A percentile compares a stretch with the other conserved stretches of the same genome.
Conservation (phyloP, 1,139 yeast species). For the Arxiozyma bovina region DNA sequence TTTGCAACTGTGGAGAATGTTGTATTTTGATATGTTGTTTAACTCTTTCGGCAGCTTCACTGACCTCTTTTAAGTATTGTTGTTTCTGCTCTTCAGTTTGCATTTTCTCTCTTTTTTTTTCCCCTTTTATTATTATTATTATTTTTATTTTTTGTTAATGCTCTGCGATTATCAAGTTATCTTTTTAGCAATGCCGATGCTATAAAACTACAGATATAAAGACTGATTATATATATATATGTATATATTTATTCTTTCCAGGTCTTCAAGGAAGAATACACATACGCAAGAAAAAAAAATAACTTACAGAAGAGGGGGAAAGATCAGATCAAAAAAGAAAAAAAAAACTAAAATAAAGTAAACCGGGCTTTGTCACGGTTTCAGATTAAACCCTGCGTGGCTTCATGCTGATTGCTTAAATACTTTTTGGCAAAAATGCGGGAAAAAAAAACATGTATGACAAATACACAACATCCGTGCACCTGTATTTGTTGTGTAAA, state of each 20-base stretch:
- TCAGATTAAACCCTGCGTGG: too few relatives aligned
- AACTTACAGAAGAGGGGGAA: too few relatives aligned
- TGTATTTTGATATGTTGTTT: slow-evolving; percentile 12
- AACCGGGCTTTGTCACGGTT: too few relatives aligned
- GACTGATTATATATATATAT: too few relatives aligned
- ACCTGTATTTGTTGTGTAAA: not conserved
- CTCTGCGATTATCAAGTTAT: too few relatives aligned
- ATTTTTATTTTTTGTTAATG: not conserved
- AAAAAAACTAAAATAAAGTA: not conserved
- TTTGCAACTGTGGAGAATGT: slow-evolving; percentile 6
- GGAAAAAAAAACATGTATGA: not conserved
- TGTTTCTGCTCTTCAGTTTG: slow-evolving; percentile 8
- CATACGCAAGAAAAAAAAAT: too few relatives aligned
- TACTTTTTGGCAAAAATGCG: not conserved
- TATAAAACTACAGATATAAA: too few relatives aligned
- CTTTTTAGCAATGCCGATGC: too few relatives aligned
- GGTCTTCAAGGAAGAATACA: too few relatives aligned
- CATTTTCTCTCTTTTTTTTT: not conserved
- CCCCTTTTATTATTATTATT: not conserved
- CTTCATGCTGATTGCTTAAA: not conserved
- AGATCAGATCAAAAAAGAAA: too few relatives aligned
- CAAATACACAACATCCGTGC: slow-evolving; percentile 1
- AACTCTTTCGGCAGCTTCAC: slow-evolving; percentile 9
- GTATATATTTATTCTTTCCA: too few relatives aligned
- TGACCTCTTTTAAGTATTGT: slow-evolving; percentile 11